Evolutionary conservation across 2,329 filamentous ascomycete species (phyloP).

Genomic region (Calonectria henricotiae): DNA sequence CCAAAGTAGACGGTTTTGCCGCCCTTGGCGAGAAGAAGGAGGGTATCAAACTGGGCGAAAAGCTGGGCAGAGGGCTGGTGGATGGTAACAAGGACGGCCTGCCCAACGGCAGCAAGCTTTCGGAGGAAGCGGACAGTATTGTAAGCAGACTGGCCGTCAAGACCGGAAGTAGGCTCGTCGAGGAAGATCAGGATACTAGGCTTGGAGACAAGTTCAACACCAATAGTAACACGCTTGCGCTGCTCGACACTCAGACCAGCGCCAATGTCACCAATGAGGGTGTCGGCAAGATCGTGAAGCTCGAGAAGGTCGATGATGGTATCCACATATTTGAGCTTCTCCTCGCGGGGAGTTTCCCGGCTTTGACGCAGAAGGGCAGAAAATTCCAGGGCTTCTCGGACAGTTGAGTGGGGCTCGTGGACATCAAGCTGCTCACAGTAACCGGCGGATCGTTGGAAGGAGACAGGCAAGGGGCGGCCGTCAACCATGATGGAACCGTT

Average conservation of each 20-base stretch:
- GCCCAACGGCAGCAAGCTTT: slow-evolving; percentile 77
- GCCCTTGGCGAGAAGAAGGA: slow-evolving; percentile 76
- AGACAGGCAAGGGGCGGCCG: slow-evolving; percentile 78
- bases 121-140: slow-evolving; percentile 77
- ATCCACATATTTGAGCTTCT: slow-evolving; percentile 84
- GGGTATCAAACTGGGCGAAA: slow-evolving; percentile 78
- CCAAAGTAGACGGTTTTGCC: slow-evolving; percentile 80
- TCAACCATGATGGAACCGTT: slow-evolving; percentile 84
- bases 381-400: slow-evolving; percentile 83
- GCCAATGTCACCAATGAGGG: slow-evolving; percentile 68
- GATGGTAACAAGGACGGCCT: slow-evolving; percentile 80
- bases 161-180: slow-evolving; percentile 76
- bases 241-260: slow-evolving; percentile 69
- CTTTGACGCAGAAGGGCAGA: slow-evolving; percentile 83
- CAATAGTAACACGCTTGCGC: slow-evolving; percentile 73
- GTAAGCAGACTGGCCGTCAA: slow-evolving; percentile 80
- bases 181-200: slow-evolving; percentile 74
- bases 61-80: slow-evolving; percentile 80
- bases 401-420: slow-evolving; percentile 81
- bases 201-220: slow-evolving; percentile 75
- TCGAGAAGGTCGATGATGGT: slow-evolving; percentile 80
- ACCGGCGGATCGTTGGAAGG: slow-evolving; percentile 85
- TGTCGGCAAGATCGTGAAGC: slow-evolving; percentile 66
- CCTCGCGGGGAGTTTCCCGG: slow-evolving; percentile 73
- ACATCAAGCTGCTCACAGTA: slow-evolving; percentile 89